Base-by-base conservation (phyloP, 2,329 filamentous ascomycete species). In the Fusarium sp. region DNA sequence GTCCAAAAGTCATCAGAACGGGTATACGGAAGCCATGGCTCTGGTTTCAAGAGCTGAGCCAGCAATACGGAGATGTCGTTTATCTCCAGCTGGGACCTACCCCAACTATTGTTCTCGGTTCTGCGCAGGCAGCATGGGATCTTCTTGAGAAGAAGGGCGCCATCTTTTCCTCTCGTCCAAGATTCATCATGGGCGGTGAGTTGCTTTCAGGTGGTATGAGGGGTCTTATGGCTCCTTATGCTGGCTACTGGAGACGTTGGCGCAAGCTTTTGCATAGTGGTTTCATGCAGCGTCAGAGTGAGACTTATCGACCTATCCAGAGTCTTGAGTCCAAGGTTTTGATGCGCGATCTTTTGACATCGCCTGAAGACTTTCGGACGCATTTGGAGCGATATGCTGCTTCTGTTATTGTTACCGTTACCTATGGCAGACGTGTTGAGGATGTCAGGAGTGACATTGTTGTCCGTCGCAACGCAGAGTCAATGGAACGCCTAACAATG, bases 171-270 rank as follows among this genome's bases (percentile, higher is more conserved):
- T 83, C 81, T 0, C 77, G 82, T 0, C 82, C 82, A 0, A 76
- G 82, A 3, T 83, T 84, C 66, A 82, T 83, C 61, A 81, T 83
- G 77, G 82, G 82, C 25, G 79, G 79, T 2, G 81, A 83, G 42
- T 72, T 82, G 0, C 72, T 83, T 0, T 83, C 82, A 0, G 79
- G 76, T 0, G 80, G 80, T 0, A 76, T 82, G 76, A 75, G 81
- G 4, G 81, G 81, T 0, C 72, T 83, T 4, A 83, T 83, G 77
- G 79, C 82, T 4, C 80, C 81, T 0, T 83, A 83, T 65, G 77
- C 76, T 0, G 62, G 76, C 0, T 82, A 78, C 49, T 83, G 81
- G 82, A 70, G 81, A 14, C 77, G 81, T 0, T 83, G 81, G 77
- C 75, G 81, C 4, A 82, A 82, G 63, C 65, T 81, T 5, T 72